Percentiles rank a stretch among this genome's conserved stretches.
phyloP scores from a whole-genome alignment of 2,329 filamentous ascomycete species.

The Xylaria sp. region DNA sequence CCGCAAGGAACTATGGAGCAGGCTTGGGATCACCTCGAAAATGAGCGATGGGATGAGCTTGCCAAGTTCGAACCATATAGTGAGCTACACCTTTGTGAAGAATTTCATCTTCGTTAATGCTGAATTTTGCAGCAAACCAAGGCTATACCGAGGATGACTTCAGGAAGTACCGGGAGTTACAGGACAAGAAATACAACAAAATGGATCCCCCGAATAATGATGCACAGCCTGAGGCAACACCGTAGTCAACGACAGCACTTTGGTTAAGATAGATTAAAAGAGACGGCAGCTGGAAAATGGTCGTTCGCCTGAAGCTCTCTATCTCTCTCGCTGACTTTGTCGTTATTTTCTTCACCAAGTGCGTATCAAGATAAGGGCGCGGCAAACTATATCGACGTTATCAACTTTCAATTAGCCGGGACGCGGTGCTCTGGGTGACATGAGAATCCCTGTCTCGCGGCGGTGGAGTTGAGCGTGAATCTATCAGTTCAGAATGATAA shows the following conservation, averaged over 20 bases:
- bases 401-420: no score
- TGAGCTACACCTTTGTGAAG: background rate
- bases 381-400: no score
- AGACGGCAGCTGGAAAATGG: no score
- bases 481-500: no score
- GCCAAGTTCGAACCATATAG: conserved; percentile 17
- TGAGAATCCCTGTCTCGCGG: no score
- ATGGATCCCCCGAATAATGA: background rate
- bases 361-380: no score
- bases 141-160: conserved; percentile 1
- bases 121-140: background rate
- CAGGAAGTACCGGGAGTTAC: background rate
- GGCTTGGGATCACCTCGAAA: conserved; percentile 13
- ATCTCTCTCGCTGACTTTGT: no score
- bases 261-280: no score
- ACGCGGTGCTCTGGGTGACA: no score
- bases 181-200: background rate
- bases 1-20: conserved; percentile 15
- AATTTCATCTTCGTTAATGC: background rate
- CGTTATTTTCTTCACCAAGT: no score
- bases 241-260: background rate
- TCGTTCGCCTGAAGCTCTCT: no score
- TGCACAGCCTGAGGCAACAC: background rate
- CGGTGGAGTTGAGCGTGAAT: no score
- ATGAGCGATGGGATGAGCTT: conserved; percentile 21